Percentiles rank a stretch among this genome's conserved stretches.
Evolutionary conservation across 2,329 filamentous ascomycete species (phyloP).

Genomic region (Aureobasidium sp.): DNA sequence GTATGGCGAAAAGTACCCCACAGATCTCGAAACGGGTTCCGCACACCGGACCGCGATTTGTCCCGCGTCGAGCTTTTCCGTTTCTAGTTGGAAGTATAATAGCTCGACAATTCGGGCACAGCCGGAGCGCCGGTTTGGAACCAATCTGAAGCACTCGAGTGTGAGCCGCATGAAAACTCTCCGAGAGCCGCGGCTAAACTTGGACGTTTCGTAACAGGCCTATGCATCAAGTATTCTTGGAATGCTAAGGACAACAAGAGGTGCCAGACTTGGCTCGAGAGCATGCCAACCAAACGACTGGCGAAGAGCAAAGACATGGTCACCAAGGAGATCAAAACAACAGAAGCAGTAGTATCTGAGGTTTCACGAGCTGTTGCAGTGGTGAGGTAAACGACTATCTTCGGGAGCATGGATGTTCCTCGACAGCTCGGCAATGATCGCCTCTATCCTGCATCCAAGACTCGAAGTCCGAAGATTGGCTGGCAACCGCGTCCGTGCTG

Average conservation of each 20-base stretch:
- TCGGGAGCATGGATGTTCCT: constrained; percentile 3
- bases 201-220: background rate
- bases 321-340: background rate
- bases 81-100: background rate
- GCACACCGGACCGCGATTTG: background rate
- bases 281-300: background rate
- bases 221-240: constrained; percentile 8
- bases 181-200: constrained; percentile 2
- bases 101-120: background rate
- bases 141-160: background rate
- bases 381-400: constrained; percentile 11
- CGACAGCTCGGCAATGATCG: constrained; percentile 1
- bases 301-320: background rate
- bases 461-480: constrained; percentile 5
- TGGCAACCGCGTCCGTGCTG: constrained; percentile 3
- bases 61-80: background rate
- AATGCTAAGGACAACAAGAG: background rate
- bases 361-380: constrained; percentile 6
- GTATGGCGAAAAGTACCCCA: background rate
- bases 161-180: background rate
- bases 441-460: constrained; percentile 10
- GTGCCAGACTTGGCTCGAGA: background rate
- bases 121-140: background rate
- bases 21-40: background rate
- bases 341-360: background rate